Base-by-base conservation (phyloP, 208 protist species). In the Leishmania arabica region DNA sequence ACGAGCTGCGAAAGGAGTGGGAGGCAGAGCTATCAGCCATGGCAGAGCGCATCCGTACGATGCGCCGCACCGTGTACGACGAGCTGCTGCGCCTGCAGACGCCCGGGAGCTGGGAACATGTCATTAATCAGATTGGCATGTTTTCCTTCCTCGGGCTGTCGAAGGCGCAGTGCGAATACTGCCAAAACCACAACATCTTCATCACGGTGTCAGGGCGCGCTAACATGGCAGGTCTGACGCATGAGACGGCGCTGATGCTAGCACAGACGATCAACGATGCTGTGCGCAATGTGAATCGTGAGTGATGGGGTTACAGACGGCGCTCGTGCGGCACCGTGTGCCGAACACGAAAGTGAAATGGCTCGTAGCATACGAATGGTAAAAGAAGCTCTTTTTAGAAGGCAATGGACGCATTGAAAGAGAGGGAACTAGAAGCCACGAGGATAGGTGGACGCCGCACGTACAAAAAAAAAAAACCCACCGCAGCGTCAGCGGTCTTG, bases 71-170 rank as follows among this genome's bases (percentile, higher is more conserved):
- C 58, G 87, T 99, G 11, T 89, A 91, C 64, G 81, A 97, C 34
- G 91, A 91, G 62, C 91, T 99, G 47, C 80, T 86, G 77, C 74
- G 86, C 24, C 86, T 86, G 53, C 84, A 89, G 34, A 98, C 95
- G 6, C 97, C 93, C 24, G 92, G 96, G 65, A 92, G 76, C n/a
- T 99, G 99, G 99, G 83, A 90, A 17, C 99, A 99, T 86, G 94
- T 99, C 49, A 91, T 95, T 53, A 88, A 91, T 11, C 99, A 99
- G 91, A 99, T 99, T 66, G 99, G 99, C 83, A 99, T 99, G 99
- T 99, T 99, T 89, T 99, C 97, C 73, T 99, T 95, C 87, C 96
- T 98, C 34, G 98, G 99, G 17, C 92, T 99, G n/a, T 95, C 88
- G 53, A 90, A 90, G 78, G 83, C 91, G 85, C 93, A 98, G 90